phyloP scores from a whole-genome alignment of 305 asterid genomes.

The Fraxinus ornus region DNA sequence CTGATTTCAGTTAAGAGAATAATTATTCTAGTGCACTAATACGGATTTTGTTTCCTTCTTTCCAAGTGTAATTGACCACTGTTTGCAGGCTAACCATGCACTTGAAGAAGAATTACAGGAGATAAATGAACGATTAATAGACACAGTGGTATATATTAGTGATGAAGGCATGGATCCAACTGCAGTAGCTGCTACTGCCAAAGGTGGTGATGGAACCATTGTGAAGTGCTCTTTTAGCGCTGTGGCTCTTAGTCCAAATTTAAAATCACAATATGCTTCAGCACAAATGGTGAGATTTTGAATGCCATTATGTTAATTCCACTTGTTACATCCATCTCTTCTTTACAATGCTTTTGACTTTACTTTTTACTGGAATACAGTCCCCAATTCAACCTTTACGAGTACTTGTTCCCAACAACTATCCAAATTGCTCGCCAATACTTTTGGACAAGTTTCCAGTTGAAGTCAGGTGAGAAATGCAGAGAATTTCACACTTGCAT shows the following conservation, averaged over 20 bases:
- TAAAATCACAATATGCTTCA: conserved; percentile 89
- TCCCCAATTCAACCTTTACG: conserved; percentile 90
- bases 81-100: conserved; percentile 76
- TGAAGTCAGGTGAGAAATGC: conserved; percentile 67
- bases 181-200: conserved; percentile 69
- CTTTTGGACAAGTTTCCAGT: conserved; percentile 88
- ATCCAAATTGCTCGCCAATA: conserved; percentile 85
- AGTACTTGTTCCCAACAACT: conserved; percentile 73
- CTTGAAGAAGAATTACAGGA: conserved; percentile 84
- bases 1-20: not conserved
- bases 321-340: conserved; percentile 16
- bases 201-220: conserved; percentile 81
- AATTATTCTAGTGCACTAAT: not conserved
- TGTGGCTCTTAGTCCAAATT: conserved; percentile 80
- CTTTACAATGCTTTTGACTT: conserved; percentile 20
- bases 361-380: conserved; percentile 47
- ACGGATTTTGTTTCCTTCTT: not conserved
- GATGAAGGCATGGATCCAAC: conserved; percentile 86
- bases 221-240: conserved; percentile 87
- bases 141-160: conserved; percentile 74
- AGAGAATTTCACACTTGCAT: not conserved
- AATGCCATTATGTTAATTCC: conserved; percentile 15
- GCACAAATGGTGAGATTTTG: conserved; percentile 74
- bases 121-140: conserved; percentile 81
- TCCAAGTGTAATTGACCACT: conserved; percentile 14